A percentile compares a stretch with the other conserved stretches of the same genome.
These are phyloP conservation scores for Tricholoma flavovirens DNA, from an alignment of 768 basidiomycete species.

Conservation along the genomic window DNA sequence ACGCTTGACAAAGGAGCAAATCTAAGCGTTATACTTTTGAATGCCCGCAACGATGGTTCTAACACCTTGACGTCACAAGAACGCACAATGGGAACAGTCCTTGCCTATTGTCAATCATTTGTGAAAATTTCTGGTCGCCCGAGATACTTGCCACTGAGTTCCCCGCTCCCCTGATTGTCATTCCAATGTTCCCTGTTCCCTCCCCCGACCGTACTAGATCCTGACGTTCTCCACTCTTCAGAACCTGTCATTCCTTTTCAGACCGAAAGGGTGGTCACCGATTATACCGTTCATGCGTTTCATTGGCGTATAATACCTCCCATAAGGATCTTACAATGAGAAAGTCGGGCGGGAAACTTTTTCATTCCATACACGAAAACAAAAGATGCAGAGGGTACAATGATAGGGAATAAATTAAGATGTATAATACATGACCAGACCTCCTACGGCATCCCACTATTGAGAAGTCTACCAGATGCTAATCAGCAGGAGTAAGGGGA, in stretches of 20 bases:
- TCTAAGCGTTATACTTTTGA: constrained; percentile 12
- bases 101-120: background rate
- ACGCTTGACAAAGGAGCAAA: constrained; percentile 17
- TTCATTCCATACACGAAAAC: background rate
- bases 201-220: no score
- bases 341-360: background rate
- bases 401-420: constrained; percentile 13
- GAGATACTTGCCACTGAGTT: background rate
- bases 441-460: constrained; percentile 11
- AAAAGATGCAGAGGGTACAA: constrained; percentile 11
- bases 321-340: no score
- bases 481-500: background rate
- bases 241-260: no score
- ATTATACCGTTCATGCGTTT: no score
- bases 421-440: background rate
- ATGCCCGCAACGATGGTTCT: constrained; percentile 8
- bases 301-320: no score
- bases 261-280: no score
- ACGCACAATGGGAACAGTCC: constrained; percentile 6
- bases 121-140: background rate
- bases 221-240: no score
- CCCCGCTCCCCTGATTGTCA: background rate
- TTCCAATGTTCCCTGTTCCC: background rate
- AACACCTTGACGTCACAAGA: constrained; percentile 14
- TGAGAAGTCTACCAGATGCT: constrained; percentile 1